Conservation (phyloP, 225 moss, liverwort and hornwort species). For the Marchantia paleacea region DNA sequence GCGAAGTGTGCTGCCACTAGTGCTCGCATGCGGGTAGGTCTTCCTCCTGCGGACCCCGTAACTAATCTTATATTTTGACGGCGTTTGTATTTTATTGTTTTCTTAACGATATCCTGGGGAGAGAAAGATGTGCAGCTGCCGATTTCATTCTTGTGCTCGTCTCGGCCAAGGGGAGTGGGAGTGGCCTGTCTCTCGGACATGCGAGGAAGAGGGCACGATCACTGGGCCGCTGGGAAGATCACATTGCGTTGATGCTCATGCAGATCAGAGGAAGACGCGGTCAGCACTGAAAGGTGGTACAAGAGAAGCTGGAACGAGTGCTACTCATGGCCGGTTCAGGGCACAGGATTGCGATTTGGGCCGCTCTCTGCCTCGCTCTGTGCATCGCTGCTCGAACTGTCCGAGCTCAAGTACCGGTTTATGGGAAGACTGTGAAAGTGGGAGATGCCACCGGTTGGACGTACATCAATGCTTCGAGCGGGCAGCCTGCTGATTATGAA, state of each 20-base stretch:
- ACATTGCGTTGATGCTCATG: neutral
- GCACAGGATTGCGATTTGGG: conserved; percentile 2
- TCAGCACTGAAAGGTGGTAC: neutral
- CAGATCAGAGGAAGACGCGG: neutral
- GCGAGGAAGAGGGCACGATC: neutral
- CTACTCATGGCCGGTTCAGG: conserved; percentile 7
- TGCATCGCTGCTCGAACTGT: neutral
- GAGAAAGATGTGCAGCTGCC: neutral
- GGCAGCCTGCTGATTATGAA: conserved; percentile 21
- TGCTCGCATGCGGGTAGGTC: neutral
- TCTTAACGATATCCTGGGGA: neutral
- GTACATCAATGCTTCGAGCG: conserved; percentile 17
- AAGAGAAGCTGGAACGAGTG: neutral
- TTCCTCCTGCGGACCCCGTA: neutral
- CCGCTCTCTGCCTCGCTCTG: neutral
- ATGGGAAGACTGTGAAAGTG: conserved; percentile 23
- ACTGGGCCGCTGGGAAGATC: neutral
- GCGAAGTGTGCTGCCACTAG: neutral
- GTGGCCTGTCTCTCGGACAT: neutral
- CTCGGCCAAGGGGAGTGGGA: neutral
- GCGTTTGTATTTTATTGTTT: neutral
- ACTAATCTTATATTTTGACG: neutral
- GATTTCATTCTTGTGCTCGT: no score
- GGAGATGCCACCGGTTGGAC: conserved; percentile 25
- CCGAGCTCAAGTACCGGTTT: neutral